Percentiles rank a stretch among this genome's conserved stretches.
phyloP scores from a whole-genome alignment of 805 yeast genomes.

The Saccharomycopsis sp. region DNA sequence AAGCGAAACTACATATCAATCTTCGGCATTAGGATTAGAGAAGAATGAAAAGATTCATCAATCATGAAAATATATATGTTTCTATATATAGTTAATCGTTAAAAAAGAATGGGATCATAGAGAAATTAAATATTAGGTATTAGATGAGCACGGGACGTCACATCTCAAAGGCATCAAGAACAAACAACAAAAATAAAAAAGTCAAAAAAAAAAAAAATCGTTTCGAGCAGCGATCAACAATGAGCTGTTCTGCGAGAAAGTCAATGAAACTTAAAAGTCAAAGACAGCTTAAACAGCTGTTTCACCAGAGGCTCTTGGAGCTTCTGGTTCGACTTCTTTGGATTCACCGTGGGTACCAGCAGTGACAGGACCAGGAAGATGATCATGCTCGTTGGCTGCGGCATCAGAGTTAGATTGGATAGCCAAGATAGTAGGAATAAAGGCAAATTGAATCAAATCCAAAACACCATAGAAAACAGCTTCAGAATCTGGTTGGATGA shows the following conservation, averaged over 20 bases:
- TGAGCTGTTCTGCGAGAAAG: too few species aligned
- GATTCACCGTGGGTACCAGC: slow-evolving; percentile 23
- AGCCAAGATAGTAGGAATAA: slow-evolving; percentile 25
- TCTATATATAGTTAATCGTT: too few species aligned
- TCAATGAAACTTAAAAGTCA: not conserved
- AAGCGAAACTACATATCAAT: too few species aligned
- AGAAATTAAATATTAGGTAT: slow-evolving; percentile 2
- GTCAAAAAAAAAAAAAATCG: not conserved
- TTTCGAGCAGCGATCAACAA: not conserved
- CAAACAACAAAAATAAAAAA: not conserved
- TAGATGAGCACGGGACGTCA: not conserved
- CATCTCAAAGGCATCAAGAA: not conserved
- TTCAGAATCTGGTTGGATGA: slow-evolving; percentile 51
- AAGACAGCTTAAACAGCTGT: slow-evolving; percentile 26
- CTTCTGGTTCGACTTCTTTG: slow-evolving; percentile 19
- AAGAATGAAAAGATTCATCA: not conserved
- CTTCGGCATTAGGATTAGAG: too few species aligned
- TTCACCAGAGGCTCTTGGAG: slow-evolving; percentile 41
- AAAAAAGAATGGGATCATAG: not conserved
- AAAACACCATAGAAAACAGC: slow-evolving; percentile 53
- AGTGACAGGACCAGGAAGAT: slow-evolving; percentile 19
- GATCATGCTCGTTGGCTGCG: not conserved
- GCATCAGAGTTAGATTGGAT: slow-evolving; percentile 11
- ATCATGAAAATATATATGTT: not conserved
- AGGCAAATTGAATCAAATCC: slow-evolving; percentile 40